Evolutionary conservation across 225 moss, liverwort and hornwort species (phyloP).

Genomic region (Ulota crispa): DNA sequence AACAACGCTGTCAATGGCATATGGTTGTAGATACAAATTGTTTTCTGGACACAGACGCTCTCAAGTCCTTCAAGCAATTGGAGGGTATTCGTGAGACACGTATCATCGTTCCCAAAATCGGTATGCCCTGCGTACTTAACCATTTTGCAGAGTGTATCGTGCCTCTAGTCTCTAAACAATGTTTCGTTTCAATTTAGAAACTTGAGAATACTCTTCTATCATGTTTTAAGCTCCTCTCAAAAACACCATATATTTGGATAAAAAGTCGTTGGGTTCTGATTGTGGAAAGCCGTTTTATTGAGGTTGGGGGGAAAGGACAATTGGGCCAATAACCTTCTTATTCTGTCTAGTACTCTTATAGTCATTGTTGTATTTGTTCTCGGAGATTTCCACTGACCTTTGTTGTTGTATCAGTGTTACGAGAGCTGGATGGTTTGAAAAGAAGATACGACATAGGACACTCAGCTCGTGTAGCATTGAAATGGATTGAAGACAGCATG

Average conservation of each 20-base stretch:
- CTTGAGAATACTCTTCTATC: background rate
- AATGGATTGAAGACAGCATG: conserved; percentile 82
- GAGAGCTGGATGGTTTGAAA: conserved; percentile 75
- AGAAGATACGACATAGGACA: conserved; percentile 36
- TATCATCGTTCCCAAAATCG: conserved; percentile 70
- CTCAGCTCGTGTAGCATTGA: conserved; percentile 55
- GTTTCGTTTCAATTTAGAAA: background rate
- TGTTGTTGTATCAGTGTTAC: conserved; percentile 19
- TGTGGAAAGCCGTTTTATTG: background rate
- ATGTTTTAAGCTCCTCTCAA: background rate
- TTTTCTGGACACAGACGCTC: conserved; percentile 60
- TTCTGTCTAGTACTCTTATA: background rate
- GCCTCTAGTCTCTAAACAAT: background rate
- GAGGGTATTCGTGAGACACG: conserved; percentile 79
- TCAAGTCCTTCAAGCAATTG: conserved; percentile 66
- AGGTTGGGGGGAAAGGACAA: background rate
- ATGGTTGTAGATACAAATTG: conserved; percentile 81
- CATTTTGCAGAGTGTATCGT: conserved; percentile 19
- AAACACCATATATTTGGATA: background rate
- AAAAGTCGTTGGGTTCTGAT: background rate
- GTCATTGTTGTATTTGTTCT: background rate
- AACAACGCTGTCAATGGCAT: conserved; percentile 63
- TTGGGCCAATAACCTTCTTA: background rate
- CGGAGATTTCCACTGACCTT: background rate
- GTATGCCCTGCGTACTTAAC: conserved; percentile 50